Base-by-base conservation (phyloP, 78 protist species). In the Acrasis kona region DNA sequence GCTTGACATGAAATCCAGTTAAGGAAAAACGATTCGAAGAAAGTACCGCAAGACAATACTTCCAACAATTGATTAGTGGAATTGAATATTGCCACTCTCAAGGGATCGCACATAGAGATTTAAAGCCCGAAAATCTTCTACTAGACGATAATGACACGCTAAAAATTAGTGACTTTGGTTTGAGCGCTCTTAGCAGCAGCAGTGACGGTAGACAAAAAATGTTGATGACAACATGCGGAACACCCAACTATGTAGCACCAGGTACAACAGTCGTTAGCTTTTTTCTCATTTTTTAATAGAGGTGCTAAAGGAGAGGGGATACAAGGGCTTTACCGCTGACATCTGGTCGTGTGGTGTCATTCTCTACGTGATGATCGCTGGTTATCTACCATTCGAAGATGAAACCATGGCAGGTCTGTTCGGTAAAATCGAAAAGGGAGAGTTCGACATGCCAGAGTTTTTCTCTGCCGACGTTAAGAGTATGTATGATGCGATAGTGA, bases 341-440 rank as follows among this genome's bases (percentile, higher is more conserved):
- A 29, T 86, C 31, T 89, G 93, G 93, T 64, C 79, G 9, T 77
- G 88, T 69, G 93, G 93, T 1, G 85, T 86, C 65, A 79, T 89
- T 9, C 79, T 89, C 19, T 87, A 67, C 70, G 91, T 83, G 27
- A 34, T 83, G 41, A 67, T 87, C 19, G 86, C 86, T 1, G 92
- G 88, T 29, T 66, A 29, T 31, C 50, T 73, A 3, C 79, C 74
- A 12, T 32, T 77, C 78, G 68, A 57, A 4, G 77, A 79, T 39
- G 41, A 7, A 28, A 69, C 36, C 31, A 37, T 79, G 66, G 65
- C 68, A 50, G 66, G 7, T 5, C 57, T 79, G 78, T 79, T 79
- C 67, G 40, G 70, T 66, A 79, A 70, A 30, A 39, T 77, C 28
- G 28, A 67, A 67, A 19, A 67, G 28, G 71, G 71, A 19, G 28